A percentile compares a stretch with the other conserved stretches of the same genome.
Evolutionary conservation across 768 basidiomycete species (phyloP).

Genomic region (Leccinum fibrillosum): DNA sequence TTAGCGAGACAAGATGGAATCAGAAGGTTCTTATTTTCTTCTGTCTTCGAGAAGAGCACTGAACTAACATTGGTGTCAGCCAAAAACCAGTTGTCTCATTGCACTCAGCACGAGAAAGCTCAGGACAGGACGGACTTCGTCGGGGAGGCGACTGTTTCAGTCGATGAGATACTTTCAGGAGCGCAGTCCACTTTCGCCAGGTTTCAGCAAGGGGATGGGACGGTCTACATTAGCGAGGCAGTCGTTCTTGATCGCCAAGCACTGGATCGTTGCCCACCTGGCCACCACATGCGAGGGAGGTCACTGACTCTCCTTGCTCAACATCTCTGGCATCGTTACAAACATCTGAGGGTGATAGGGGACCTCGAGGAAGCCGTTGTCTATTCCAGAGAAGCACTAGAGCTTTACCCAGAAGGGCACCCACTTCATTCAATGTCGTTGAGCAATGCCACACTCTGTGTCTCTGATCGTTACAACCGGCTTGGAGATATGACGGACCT

Average conservation of each 20-base stretch:
- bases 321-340: no score
- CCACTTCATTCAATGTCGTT: not conserved
- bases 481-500: no score
- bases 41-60: not conserved
- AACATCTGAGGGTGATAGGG: no score
- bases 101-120: not conserved
- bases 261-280: no score
- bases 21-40: not conserved
- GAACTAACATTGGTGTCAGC: not conserved
- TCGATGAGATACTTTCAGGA: not conserved
- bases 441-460: not conserved
- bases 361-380: no score
- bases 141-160: not conserved
- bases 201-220: not conserved
- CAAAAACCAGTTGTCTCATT: not conserved
- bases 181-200: not conserved
- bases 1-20: not conserved
- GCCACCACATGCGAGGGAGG: no score
- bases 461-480: not conserved
- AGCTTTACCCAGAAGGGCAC: not conserved
- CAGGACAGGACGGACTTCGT: not conserved
- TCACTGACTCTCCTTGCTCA: no score
- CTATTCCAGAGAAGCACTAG: not conserved
- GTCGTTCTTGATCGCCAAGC: no score
- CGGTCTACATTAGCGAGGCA: no score